phyloP scores from a whole-genome alignment of 441 rosid genomes.

The Gossypium aridum region DNA sequence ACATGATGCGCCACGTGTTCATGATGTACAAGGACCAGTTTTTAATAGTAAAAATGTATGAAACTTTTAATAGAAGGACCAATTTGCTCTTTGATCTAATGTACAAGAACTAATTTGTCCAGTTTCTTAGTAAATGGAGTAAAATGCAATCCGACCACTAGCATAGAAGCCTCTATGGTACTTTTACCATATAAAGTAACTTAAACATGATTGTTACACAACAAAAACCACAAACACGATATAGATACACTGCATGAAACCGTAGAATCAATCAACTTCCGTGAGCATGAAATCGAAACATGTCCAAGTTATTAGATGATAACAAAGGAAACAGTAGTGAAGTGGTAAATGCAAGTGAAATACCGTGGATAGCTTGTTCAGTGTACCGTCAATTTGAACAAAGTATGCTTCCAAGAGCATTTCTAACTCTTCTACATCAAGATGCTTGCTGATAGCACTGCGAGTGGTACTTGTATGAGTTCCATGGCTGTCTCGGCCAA shows the following conservation, averaged over 20 bases:
- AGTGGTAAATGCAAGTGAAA: background rate
- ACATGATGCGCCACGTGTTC: too few relatives aligned
- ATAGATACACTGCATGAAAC: background rate
- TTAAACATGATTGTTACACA: background rate
- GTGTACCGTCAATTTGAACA: conserved; percentile 79
- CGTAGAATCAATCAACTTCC: background rate
- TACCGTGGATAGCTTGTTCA: conserved; percentile 85
- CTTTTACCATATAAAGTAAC: background rate
- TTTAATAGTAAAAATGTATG: too few relatives aligned
- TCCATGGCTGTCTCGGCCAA: conserved; percentile 53
- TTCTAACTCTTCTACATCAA: conserved; percentile 81
- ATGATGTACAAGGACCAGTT: too few relatives aligned
- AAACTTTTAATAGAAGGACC: too few relatives aligned
- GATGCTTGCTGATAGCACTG: conserved; percentile 53
- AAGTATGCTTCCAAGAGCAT: conserved; percentile 93
- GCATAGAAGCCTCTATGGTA: too few relatives aligned
- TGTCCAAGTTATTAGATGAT: background rate
- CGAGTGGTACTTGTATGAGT: conserved; percentile 52
- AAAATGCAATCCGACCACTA: too few relatives aligned
- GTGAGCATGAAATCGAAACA: background rate
- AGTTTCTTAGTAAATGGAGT: too few relatives aligned
- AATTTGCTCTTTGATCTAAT: too few relatives aligned
- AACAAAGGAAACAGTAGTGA: background rate
- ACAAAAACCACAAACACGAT: background rate
- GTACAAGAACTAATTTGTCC: too few relatives aligned